Percentiles rank a stretch among this genome's conserved stretches.
These are phyloP conservation scores for Boechera retrofracta DNA, from an alignment of 345 rosid species.

Conservation along the genomic window DNA sequence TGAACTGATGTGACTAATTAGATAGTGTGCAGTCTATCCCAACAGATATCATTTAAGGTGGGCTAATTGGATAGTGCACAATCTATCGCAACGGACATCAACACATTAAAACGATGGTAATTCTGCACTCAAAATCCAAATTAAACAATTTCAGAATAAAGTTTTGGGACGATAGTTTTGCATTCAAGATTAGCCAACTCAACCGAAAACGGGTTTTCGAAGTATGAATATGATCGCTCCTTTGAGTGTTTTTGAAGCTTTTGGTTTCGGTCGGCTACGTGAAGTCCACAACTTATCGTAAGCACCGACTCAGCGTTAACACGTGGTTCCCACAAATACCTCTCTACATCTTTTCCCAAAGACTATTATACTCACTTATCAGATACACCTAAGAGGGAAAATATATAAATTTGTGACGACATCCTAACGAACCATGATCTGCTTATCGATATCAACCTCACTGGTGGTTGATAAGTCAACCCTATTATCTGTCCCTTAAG, in stretches of 20 bases:
- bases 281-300: slow-evolving; percentile 40
- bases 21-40: too few species aligned
- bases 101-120: too few species aligned
- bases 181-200: too few species aligned
- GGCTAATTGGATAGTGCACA: too few species aligned
- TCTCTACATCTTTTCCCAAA: background rate
- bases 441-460: slow-evolving; percentile 32
- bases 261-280: slow-evolving; percentile 31
- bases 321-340: slow-evolving; percentile 43
- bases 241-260: slow-evolving; percentile 14
- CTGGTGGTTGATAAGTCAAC: slow-evolving; percentile 30
- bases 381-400: background rate
- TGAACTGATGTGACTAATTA: too few species aligned
- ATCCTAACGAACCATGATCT: slow-evolving; percentile 29
- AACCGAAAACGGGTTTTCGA: background rate
- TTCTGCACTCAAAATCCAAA: background rate
- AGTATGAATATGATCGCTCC: slow-evolving; percentile 13
- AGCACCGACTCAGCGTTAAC: slow-evolving; percentile 35
- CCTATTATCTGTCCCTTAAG: slow-evolving; percentile 32
- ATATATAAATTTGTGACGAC: slow-evolving; percentile 20
- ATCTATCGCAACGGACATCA: too few species aligned
- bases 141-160: background rate
- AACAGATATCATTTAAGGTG: too few species aligned
- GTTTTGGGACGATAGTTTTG: too few species aligned
- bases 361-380: slow-evolving; percentile 26